Evolutionary conservation across 345 rosid species (phyloP), one percentile per base, ranked within the genome.

Genomic region (Dipteronia dyeriana): DNA sequence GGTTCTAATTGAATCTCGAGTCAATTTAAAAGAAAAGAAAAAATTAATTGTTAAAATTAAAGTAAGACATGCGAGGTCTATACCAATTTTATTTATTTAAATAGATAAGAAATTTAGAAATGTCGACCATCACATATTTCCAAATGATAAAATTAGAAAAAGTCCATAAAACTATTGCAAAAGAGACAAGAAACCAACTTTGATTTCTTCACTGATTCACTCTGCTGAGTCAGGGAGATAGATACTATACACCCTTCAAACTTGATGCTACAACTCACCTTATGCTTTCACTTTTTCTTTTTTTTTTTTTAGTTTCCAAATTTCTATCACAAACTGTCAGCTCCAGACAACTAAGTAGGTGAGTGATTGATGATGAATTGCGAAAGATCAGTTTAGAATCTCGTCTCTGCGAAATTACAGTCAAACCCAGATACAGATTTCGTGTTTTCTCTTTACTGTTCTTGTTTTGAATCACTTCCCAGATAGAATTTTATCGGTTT

Each of bases 191-290:
- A 54, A 78, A 65, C 79, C 75, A 16, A 72, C 63, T 57, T 68
- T 53, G 75, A 45, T 66, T 79, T 74, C 56, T 79, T 71, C 78
- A n/a, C n/a, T n/a, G n/a, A n/a, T n/a, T n/a, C n/a, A 25, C 68
- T 7, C 10, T 38, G 25, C 1, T 38, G 49, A 11, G 19, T 11
- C 23, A 20, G 26, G 63, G 1, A 20, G 82, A 77, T 59, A 71
- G 67, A 66, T 53, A 75, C 75, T 13, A 45, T 68, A 69, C 77
- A 71, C 71, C 84, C 59, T 75, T 66, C 76, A 31, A 82, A 66
- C 39, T 68, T 68, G 41, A 43, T 34, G 26, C 47, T 25, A 39
- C 67, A 20, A 23, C 68, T 72, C 71, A 13, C 68, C 78, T 70
- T 38, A 0, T 39, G 5, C 54, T 29, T 73, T n/a, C 64, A 23